Conservation (phyloP, 2,329 filamentous ascomycete genomes). For the Dothistroma pini region DNA sequence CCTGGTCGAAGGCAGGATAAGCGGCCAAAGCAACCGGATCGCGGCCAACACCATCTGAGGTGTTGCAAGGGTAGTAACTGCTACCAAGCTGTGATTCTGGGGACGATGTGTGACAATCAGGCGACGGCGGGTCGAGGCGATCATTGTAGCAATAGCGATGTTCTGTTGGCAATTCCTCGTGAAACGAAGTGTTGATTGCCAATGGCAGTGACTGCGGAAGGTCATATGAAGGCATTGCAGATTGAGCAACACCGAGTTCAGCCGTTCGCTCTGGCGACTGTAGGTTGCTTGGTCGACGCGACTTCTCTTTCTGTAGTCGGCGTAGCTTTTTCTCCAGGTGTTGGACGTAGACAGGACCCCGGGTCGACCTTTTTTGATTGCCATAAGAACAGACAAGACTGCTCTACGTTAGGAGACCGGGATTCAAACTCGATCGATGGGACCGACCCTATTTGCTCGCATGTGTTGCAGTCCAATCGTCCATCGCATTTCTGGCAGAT, state of each 20-base stretch:
- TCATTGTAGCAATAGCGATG: no score
- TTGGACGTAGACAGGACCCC: constrained; percentile 8
- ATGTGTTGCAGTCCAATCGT: constrained; percentile 13
- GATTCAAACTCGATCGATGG: neutral
- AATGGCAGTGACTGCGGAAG: no score
- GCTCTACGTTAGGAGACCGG: neutral
- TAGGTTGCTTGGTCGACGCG: neutral
- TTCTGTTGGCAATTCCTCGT: no score
- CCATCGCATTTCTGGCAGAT: constrained; percentile 12
- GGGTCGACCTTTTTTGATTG: constrained; percentile 14
- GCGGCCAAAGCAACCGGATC: no score
- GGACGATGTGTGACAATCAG: no score
- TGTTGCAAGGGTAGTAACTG: no score
- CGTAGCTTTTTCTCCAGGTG: constrained; percentile 14
- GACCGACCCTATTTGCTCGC: constrained; percentile 10
- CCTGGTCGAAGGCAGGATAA: no score
- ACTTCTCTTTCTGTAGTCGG: constrained; percentile 9
- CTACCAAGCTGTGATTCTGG: no score
- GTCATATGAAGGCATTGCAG: neutral
- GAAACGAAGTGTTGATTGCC: no score
- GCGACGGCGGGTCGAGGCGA: no score
- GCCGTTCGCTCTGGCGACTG: neutral
- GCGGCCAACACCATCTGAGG: no score
- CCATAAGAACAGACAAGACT: constrained; percentile 17
- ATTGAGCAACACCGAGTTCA: neutral